A percentile compares a stretch with the other conserved stretches of the same genome.
phyloP scores from a whole-genome alignment of 2,329 filamentous ascomycete species.

The Sclerotinia borealis region DNA sequence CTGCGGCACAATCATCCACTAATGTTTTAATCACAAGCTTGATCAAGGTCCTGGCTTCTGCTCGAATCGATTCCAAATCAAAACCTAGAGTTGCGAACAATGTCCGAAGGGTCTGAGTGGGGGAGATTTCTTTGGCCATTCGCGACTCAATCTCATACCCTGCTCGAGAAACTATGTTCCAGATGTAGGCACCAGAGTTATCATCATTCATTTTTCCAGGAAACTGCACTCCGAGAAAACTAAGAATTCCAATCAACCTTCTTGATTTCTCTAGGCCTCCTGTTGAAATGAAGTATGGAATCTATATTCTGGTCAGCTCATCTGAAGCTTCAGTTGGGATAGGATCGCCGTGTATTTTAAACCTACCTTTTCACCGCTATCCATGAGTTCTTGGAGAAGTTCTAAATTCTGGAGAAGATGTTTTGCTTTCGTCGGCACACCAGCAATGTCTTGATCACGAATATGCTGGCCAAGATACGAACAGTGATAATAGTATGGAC shows the following conservation, averaged over 20 bases:
- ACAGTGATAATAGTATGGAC: constrained; percentile 31
- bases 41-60: constrained; percentile 11
- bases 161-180: constrained; percentile 11
- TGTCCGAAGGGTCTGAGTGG: neutral
- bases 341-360: no score
- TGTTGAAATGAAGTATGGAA: constrained; percentile 8
- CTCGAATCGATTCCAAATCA: neutral
- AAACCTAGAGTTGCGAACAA: constrained; percentile 12
- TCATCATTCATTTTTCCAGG: constrained; percentile 13
- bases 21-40: constrained; percentile 12
- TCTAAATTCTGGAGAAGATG: neutral
- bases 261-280: constrained; percentile 8
- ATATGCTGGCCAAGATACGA: constrained; percentile 27
- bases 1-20: neutral
- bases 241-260: constrained; percentile 14
- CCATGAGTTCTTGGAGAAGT: constrained; percentile 8
- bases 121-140: neutral
- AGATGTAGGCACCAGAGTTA: constrained; percentile 10
- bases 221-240: constrained; percentile 11
- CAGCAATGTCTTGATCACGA: neutral
- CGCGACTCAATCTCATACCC: constrained; percentile 12
- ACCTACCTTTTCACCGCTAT: constrained; percentile 12
- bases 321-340: neutral
- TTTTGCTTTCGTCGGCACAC: neutral
- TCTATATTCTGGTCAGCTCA: constrained; percentile 9